Percentiles rank a stretch among this genome's conserved stretches.
phyloP scores from a whole-genome alignment of 805 yeast species.

The Yamadazyma sp. region DNA sequence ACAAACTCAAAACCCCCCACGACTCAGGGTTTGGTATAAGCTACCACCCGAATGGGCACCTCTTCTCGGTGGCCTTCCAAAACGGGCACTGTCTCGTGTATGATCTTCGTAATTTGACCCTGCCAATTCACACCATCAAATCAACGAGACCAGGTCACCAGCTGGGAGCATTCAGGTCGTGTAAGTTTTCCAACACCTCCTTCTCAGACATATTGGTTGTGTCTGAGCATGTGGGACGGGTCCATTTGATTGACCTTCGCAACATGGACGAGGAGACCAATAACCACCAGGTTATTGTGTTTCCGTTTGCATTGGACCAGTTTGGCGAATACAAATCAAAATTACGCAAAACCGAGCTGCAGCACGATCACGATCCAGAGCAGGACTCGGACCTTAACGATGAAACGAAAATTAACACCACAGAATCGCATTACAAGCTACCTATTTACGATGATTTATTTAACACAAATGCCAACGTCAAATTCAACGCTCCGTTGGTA shows the following conservation, averaged over 20 bases:
- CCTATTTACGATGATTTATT: conserved; percentile 14
- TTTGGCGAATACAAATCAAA: conserved; percentile 27
- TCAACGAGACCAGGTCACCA: conserved; percentile 58
- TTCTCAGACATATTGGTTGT: conserved; percentile 74
- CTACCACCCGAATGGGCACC: conserved; percentile 70
- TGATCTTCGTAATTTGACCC: conserved; percentile 63
- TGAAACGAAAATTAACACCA: conserved; percentile 3
- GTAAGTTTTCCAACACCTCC: conserved; percentile 49
- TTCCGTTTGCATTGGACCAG: conserved; percentile 54
- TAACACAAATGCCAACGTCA: conserved; percentile 4
- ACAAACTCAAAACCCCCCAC: conserved; percentile 53
- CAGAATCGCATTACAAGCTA: conserved; percentile 7
- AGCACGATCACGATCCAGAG: too few relatives aligned
- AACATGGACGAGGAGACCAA: conserved; percentile 40
- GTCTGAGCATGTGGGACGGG: conserved; percentile 83
- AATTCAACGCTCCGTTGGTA: conserved; percentile 37
- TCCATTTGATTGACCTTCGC: conserved; percentile 81
- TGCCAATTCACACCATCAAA: conserved; percentile 53
- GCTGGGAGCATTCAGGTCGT: conserved; percentile 68
- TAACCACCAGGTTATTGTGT: conserved; percentile 72
- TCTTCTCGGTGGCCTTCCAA: conserved; percentile 81
- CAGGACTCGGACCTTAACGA: conserved; percentile 10
- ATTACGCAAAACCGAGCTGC: too few relatives aligned
- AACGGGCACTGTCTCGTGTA: conserved; percentile 78
- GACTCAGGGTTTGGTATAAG: conserved; percentile 85